Conservation (phyloP, 495 filamentous ascomycete species). For the Aspergillus leporis region DNA sequence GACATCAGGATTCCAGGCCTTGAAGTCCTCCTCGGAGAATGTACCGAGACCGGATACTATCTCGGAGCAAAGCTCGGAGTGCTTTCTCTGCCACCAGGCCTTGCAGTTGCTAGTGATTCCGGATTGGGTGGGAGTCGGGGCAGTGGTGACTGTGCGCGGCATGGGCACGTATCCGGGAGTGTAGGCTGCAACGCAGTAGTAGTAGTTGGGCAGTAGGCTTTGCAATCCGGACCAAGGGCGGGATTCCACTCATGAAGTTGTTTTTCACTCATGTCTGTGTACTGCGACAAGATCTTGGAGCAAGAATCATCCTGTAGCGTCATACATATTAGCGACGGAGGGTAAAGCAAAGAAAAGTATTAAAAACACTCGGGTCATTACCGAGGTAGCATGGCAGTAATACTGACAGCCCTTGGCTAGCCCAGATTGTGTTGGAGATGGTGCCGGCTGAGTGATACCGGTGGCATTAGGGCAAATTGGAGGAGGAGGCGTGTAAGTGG, state of each 20-base stretch:
- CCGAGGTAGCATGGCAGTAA: conserved; percentile 20
- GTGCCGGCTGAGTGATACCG: background rate
- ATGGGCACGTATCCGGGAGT: background rate
- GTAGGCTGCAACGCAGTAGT: conserved; percentile 15
- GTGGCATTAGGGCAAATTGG: background rate
- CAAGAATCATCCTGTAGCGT: conserved; percentile 12
- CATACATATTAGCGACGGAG: background rate
- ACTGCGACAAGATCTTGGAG: conserved; percentile 4
- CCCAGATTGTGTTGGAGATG: conserved; percentile 25
- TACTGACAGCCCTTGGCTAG: conserved; percentile 17
- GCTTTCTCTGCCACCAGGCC: conserved; percentile 15
- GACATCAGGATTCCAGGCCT: conserved; percentile 25
- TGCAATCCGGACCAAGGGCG: conserved; percentile 20
- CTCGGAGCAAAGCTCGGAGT: conserved; percentile 16
- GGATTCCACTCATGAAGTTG: conserved; percentile 24
- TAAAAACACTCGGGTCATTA: background rate
- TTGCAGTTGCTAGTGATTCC: conserved; percentile 22
- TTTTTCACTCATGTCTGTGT: background rate
- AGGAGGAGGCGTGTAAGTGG: conserved; percentile 1
- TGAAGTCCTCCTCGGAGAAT: conserved; percentile 23
- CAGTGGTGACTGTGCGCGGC: conserved; percentile 9
- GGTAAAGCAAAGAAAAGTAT: background rate
- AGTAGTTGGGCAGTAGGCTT: conserved; percentile 13
- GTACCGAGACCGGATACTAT: conserved; percentile 19
- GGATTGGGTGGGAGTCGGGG: conserved; percentile 19